Evolutionary conservation across 306 rosid genomes (phyloP).

Genomic region (Prunus davidiana): DNA sequence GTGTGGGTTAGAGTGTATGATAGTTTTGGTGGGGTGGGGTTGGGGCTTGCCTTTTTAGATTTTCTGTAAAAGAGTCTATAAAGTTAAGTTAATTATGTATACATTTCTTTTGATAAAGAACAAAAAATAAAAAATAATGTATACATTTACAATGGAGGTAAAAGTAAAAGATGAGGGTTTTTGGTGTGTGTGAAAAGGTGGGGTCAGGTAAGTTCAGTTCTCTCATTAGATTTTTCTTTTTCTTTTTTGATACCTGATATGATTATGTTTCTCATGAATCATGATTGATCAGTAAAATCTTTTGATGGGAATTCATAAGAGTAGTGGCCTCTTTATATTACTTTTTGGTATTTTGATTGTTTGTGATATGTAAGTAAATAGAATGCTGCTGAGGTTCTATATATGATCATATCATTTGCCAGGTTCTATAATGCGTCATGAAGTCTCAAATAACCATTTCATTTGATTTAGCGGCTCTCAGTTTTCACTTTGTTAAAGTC

Average conservation of each 20-base stretch:
- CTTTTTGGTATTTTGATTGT: background rate
- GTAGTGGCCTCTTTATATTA: background rate
- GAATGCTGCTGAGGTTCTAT: background rate
- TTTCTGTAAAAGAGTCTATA: too few species aligned
- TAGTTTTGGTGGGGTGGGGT: background rate
- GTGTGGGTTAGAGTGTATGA: background rate
- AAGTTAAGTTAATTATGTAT: too few species aligned
- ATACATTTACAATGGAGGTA: background rate
- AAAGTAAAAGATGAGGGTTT: too few species aligned
- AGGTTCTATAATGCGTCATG: background rate
- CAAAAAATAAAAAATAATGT: too few species aligned
- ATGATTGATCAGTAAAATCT: background rate
- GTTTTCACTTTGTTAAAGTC: too few species aligned
- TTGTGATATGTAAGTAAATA: background rate
- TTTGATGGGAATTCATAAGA: background rate
- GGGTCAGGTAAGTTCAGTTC: background rate
- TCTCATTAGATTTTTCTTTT: background rate
- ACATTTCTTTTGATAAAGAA: too few species aligned
- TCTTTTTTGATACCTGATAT: background rate
- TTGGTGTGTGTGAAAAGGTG: background rate
- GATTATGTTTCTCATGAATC: background rate
- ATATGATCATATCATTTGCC: too few species aligned
- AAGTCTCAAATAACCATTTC: too few species aligned
- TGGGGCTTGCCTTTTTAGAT: too few species aligned
- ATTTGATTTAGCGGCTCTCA: too few species aligned